phyloP scores from a whole-genome alignment of 2,329 filamentous ascomycete genomes.

The Botrytis fragariae region DNA sequence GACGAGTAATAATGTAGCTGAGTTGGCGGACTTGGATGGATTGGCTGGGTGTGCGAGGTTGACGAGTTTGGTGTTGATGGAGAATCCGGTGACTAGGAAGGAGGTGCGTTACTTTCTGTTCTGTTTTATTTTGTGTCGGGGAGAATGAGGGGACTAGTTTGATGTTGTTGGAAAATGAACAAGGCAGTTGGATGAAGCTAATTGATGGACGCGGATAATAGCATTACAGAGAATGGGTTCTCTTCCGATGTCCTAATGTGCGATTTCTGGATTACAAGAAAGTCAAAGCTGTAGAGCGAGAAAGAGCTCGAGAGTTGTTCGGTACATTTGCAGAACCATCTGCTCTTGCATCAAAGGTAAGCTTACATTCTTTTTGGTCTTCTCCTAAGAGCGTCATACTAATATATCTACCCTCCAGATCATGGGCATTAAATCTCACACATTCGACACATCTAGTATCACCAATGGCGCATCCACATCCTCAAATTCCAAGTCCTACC shows the following conservation, averaged over 20 bases:
- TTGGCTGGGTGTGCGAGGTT: constrained; percentile 66
- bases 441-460: constrained; percentile 53
- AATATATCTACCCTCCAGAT: constrained; percentile 53
- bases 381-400: background rate
- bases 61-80: constrained; percentile 76
- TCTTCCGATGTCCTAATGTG: constrained; percentile 81
- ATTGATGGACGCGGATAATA: constrained; percentile 41
- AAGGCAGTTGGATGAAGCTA: background rate
- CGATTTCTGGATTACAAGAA: constrained; percentile 92
- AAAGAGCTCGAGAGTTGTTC: constrained; percentile 75
- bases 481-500: constrained; percentile 62
- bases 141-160: background rate
- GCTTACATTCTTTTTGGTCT: constrained; percentile 22
- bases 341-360: constrained; percentile 69
- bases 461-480: constrained; percentile 46
- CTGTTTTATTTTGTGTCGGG: background rate
- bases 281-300: constrained; percentile 81
- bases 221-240: constrained; percentile 89
- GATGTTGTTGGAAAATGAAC: background rate
- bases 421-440: constrained; percentile 77
- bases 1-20: constrained; percentile 75
- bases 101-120: constrained; percentile 63
- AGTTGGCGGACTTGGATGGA: constrained; percentile 86
- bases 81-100: constrained; percentile 89
- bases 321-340: constrained; percentile 77